Percentiles rank a stretch among this genome's conserved stretches.
phyloP scores from a whole-genome alignment of 345 rosid genomes.

The Aegle marmelos region DNA sequence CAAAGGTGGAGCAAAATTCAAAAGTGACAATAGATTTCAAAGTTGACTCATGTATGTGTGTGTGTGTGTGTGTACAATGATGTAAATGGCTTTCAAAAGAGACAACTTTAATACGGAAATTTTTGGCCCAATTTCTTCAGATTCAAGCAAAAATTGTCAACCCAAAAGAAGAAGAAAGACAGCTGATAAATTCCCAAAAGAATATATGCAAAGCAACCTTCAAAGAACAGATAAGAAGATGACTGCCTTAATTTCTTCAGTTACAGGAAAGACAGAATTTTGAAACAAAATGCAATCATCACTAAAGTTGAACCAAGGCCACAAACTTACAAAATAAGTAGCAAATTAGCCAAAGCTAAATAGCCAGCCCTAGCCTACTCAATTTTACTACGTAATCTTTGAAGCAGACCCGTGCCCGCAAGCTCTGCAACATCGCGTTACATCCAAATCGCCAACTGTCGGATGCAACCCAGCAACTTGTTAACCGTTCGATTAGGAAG shows the following conservation, averaged over 20 bases:
- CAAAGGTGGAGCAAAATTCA: constrained; percentile 16
- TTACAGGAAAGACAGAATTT: background rate
- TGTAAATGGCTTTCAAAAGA: constrained; percentile 8
- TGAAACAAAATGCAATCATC: background rate
- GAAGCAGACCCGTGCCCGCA: constrained; percentile 20
- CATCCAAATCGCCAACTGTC: constrained; percentile 23
- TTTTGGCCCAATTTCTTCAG: constrained; percentile 25
- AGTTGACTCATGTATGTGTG: constrained; percentile 31
- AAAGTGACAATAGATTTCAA: constrained; percentile 35
- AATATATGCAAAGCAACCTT: background rate
- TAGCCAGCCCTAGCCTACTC: constrained; percentile 1
- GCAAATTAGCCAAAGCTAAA: background rate
- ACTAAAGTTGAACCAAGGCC: background rate
- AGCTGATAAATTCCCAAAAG: background rate
- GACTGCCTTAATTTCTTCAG: constrained; percentile 7
- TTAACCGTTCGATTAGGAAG: background rate
- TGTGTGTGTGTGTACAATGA: constrained; percentile 4
- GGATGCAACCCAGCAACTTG: constrained; percentile 36
- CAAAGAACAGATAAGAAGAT: background rate
- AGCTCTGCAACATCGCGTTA: constrained; percentile 13
- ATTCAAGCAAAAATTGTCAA: constrained; percentile 30
- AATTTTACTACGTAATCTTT: constrained; percentile 26
- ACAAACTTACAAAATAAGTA: background rate
- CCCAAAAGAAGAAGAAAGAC: constrained; percentile 18
- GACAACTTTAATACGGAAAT: background rate